These are phyloP conservation scores for Buxus sempervirens DNA, from an alignment of 164 flowering plant species.

Conservation along the genomic window DNA sequence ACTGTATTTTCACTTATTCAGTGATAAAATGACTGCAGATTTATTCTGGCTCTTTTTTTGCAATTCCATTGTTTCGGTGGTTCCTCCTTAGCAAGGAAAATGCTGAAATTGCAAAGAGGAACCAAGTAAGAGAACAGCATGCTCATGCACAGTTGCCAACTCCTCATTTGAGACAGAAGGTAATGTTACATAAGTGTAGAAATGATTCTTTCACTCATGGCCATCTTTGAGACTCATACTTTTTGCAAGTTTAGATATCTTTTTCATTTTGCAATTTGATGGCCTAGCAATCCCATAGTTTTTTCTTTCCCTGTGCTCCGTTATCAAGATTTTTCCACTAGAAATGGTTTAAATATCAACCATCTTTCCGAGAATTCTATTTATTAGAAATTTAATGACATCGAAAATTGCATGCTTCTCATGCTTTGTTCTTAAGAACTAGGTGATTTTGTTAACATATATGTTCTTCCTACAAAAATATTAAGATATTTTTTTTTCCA, in stretches of 20 bases:
- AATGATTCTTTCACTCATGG: background rate
- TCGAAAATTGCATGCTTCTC: no score
- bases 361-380: background rate
- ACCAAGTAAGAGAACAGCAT: slow-evolving; percentile 56
- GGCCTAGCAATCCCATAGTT: background rate
- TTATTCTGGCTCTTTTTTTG: slow-evolving; percentile 93
- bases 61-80: slow-evolving; percentile 91
- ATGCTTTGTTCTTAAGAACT: no score
- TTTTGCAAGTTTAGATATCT: background rate
- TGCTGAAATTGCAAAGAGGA: slow-evolving; percentile 75
- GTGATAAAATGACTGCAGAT: slow-evolving; percentile 42
- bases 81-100: slow-evolving; percentile 53
- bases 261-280: background rate
- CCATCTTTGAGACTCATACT: background rate
- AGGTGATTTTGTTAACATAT: no score
- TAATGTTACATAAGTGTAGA: slow-evolving; percentile 17
- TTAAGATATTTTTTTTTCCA: no score
- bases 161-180: slow-evolving; percentile 73
- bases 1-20: slow-evolving; percentile 3
- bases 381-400: no score
- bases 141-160: slow-evolving; percentile 68
- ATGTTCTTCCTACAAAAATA: no score
- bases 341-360: background rate
- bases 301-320: background rate
- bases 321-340: no score